Base-by-base conservation (phyloP, 805 yeast species). In the Sugiyamaella boreocaroliniensis region DNA sequence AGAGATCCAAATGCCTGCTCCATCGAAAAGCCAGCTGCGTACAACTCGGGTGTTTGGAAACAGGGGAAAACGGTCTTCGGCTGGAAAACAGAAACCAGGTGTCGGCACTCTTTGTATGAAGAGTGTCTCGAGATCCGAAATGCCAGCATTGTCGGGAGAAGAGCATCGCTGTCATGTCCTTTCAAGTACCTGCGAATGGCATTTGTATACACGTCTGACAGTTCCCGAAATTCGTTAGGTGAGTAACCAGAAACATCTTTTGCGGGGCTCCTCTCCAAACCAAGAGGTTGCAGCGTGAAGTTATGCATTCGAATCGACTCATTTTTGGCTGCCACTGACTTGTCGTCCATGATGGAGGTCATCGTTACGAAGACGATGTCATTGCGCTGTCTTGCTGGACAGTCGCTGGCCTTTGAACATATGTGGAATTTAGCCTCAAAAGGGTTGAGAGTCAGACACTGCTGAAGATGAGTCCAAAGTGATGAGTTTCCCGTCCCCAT, bases 91-190 rank as follows among this genome's bases (percentile, higher is more conserved):
- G 46, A 45, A 2, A 59, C 40, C 5, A 68, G 56, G 8, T 49
- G 47, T 18, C 49, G 5, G 10, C 66, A 48, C 44, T 66, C 70
- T 0, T 58, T 55, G 41, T 52, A 55, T 0, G 70, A 68, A 4
- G 70, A 64, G 47, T 68, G 71, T 9, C 70, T 51, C 4, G 70
- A 66, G 48, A 64, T 67, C 32, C 54, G 48, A 51, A 60, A 62
- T 49, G 56, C 53, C 47, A 64, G 9, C 52, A 62, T 54, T 19
- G 61, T 56, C 16, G 61, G 58, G 45, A 66, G 55, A 15, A 61
- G 49, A 5, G 55, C 50, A 6, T 48, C 40, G 12, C 37, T 19
- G n/a, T 52, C 51, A 4, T 43, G 42, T 1, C 56, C 54, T n/a
- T 50, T 48, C 14, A 61, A 47, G 32, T 60, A 61, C 32, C 64